Conservation (phyloP, 2,329 filamentous ascomycete genomes). For the Botrytis squamosa region DNA sequence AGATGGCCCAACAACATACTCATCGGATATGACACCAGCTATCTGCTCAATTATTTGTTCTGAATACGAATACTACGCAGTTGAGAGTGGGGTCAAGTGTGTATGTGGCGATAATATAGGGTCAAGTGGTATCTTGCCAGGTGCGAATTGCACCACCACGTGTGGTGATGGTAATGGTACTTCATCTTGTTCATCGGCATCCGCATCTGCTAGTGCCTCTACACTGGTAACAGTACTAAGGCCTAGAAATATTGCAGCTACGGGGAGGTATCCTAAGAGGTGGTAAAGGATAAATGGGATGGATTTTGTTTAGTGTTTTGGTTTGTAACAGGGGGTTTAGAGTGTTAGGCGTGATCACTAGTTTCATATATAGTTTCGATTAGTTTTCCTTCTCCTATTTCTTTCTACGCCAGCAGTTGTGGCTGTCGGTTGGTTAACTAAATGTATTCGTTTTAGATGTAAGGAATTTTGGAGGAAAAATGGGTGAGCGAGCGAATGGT, state of each 20-base stretch:
- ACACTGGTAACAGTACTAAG: slow-evolving; percentile 8
- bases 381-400: not conserved
- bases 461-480: not conserved
- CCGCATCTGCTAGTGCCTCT: slow-evolving; percentile 1
- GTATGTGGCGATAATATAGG: slow-evolving; percentile 11
- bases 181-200: not conserved
- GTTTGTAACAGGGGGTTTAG: not conserved
- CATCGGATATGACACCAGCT: slow-evolving; percentile 3
- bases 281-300: not conserved
- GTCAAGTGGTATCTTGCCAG: not conserved
- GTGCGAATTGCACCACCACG: slow-evolving; percentile 8
- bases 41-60: slow-evolving; percentile 14
- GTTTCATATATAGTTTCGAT: slow-evolving; percentile 11
- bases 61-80: slow-evolving; percentile 15
- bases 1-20: slow-evolving; percentile 6
- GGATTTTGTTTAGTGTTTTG: not conserved
- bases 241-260: slow-evolving; percentile 1
- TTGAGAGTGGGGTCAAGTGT: slow-evolving; percentile 16
- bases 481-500: not conserved
- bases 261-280: not conserved
- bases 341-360: not conserved
- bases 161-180: slow-evolving; percentile 17
- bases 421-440: not conserved
- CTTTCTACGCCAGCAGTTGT: not conserved
- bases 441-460: not conserved